Base-by-base conservation (phyloP, 768 basidiomycete species). In the Suillus americanus region DNA sequence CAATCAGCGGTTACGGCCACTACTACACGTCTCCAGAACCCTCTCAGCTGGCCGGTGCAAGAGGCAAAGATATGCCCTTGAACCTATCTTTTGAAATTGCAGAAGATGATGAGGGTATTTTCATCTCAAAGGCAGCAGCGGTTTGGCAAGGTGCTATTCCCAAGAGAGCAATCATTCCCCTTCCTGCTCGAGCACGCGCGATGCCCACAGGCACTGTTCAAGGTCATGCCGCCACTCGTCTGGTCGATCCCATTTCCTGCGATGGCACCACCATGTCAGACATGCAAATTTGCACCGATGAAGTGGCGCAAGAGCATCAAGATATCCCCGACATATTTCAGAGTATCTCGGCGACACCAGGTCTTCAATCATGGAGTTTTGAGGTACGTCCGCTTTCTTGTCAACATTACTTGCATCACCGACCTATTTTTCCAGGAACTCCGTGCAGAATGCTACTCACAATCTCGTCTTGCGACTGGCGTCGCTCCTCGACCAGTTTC, bases 371-470 rank as follows among this genome's bases (percentile, higher is more conserved):
- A 0, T 72, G 71, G 70, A 77, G 75, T 64, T 75, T 75, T 64
- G 74, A 75, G 68, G 74, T 72, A n/a, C n/a, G 66, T 48, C 46
- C 5, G 8, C 8, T 13, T 38, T 7, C 5, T 5, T 33, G 8
- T 45, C 2, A 16, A 38, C 40, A 5, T 48, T 35, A 20, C 8
- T 35, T 8, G 23, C 5, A 10, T 23, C 30, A 16, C 46, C 25
- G 38, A 23, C 20, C 6, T 40, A 41, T 43, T n/a, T 9, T 16
- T 40, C 2, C 20, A 73, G 74, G 74, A 75, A 61, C 60, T 75
- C 13, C 74, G 74, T 0, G 63, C 64, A 12, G 74, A 75, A 64
- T 77, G 75, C 48, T 75, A 75, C n/a, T 74, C 70, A 5, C 74
- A 75, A 30, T 74, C 74, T 1, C 65, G 62, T 48, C 18, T 75